Conservation (phyloP, 257 asterid genomes). For the Solanum chiquidenum region DNA sequence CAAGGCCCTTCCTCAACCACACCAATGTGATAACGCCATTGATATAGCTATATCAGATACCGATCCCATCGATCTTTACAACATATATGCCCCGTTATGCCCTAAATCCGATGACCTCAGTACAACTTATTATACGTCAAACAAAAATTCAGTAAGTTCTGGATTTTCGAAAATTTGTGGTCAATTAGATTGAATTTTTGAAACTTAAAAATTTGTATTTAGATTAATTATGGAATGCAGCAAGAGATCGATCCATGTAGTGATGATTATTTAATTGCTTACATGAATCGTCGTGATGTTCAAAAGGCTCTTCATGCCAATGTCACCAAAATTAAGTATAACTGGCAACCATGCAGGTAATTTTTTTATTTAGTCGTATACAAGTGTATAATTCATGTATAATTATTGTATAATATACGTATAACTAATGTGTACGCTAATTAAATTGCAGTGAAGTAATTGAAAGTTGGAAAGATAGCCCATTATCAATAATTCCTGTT, state of each 20-base stretch:
- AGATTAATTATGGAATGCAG: neutral
- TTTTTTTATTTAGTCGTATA: neutral
- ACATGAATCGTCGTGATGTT: constrained; percentile 27
- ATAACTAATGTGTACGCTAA: neutral
- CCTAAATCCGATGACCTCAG: neutral
- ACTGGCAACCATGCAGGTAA: constrained; percentile 32
- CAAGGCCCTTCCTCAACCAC: neutral
- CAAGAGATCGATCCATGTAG: constrained; percentile 26
- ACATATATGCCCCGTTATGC: constrained; percentile 25
- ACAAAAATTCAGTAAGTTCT: neutral
- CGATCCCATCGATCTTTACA: constrained; percentile 16
- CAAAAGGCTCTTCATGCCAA: constrained; percentile 39
- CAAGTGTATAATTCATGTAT: neutral
- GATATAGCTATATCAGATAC: neutral
- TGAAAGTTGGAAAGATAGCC: constrained; percentile 16
- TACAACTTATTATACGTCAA: neutral
- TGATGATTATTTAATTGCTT: constrained; percentile 17
- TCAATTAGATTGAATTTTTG: neutral
- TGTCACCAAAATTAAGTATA: constrained; percentile 14
- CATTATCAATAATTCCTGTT: constrained; percentile 20
- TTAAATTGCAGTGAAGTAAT: constrained; percentile 10
- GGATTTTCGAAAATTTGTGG: neutral
- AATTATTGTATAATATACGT: too few relatives aligned
- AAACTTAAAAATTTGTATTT: neutral
- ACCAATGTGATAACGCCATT: neutral